A percentile compares a stretch with the other conserved stretches of the same genome.
Conservation (phyloP, 2,329 filamentous ascomycete species). For the Ilyonectria mors-panacis region DNA sequence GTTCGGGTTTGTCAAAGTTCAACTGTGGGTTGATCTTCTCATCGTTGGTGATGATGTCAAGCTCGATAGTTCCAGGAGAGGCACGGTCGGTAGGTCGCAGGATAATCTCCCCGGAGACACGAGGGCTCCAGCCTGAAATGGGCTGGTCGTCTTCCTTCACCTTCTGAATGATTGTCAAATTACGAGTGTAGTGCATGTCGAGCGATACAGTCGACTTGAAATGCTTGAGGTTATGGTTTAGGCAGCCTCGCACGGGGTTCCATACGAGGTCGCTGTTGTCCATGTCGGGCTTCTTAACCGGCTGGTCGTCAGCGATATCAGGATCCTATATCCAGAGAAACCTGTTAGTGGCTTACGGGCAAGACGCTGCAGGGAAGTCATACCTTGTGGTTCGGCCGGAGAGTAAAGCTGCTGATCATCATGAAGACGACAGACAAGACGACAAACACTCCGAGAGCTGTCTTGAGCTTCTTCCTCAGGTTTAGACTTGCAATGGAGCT, state of each 20-base stretch:
- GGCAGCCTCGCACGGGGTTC: constrained; percentile 47
- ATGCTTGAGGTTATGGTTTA: constrained; percentile 28
- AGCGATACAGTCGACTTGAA: constrained; percentile 37
- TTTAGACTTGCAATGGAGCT: constrained; percentile 36
- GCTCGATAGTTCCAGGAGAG: constrained; percentile 55
- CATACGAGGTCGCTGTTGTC: constrained; percentile 45
- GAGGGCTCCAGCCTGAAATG: constrained; percentile 50
- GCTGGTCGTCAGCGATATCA: constrained; percentile 41
- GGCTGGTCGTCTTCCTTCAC: constrained; percentile 40
- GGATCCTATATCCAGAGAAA: constrained; percentile 32
- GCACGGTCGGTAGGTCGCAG: constrained; percentile 56
- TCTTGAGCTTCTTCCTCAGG: constrained; percentile 49
- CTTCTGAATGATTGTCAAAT: constrained; percentile 59
- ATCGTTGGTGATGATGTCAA: constrained; percentile 64
- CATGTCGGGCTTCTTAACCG: constrained; percentile 44
- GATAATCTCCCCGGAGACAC: constrained; percentile 62
- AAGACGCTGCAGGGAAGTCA: constrained; percentile 17
- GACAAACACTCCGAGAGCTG: constrained; percentile 50
- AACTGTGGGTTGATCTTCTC: constrained; percentile 55
- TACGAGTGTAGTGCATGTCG: constrained; percentile 53
- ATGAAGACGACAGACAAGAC: constrained; percentile 52
- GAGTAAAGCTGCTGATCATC: constrained; percentile 44
- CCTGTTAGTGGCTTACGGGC: not conserved
- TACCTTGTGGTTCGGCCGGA: constrained; percentile 49
- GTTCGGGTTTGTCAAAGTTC: constrained; percentile 52